These are phyloP conservation scores for Pythium myriotylum DNA, from an alignment of 352 stramenopile species.

Conservation along the genomic window DNA sequence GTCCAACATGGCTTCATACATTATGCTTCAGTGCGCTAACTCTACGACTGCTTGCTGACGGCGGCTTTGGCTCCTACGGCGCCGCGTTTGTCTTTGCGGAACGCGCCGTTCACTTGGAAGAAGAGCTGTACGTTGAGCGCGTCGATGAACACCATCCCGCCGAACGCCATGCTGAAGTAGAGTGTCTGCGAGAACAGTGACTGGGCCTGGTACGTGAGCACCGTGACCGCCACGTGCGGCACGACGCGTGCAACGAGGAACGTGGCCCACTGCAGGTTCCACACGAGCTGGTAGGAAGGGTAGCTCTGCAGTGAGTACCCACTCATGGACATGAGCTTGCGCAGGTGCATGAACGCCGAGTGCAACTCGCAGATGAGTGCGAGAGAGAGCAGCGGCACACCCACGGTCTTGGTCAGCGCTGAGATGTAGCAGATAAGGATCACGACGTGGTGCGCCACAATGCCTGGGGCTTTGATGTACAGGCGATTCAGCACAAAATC, in stretches of 20 bases:
- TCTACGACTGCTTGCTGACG: slow-evolving; percentile 15
- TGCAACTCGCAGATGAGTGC: slow-evolving; percentile 79
- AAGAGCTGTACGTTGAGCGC: slow-evolving; percentile 70
- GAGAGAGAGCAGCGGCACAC: slow-evolving; percentile 71
- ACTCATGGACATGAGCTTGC: slow-evolving; percentile 78
- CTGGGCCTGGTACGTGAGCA: slow-evolving; percentile 48
- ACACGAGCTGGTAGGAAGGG: slow-evolving; percentile 42
- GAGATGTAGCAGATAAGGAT: slow-evolving; percentile 84
- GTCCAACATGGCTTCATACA: slow-evolving; percentile 17
- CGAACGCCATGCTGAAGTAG: slow-evolving; percentile 76
- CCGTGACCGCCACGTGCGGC: slow-evolving; percentile 45
- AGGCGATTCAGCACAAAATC: slow-evolving; percentile 74
- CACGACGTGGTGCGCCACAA: slow-evolving; percentile 75
- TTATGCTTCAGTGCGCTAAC: too few species aligned
- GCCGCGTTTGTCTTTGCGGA: slow-evolving; percentile 40
- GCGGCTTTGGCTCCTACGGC: background rate
- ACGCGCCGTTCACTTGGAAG: slow-evolving; percentile 51
- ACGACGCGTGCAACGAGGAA: slow-evolving; percentile 50
- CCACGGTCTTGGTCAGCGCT: slow-evolving; percentile 69
- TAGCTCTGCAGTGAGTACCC: slow-evolving; percentile 40
- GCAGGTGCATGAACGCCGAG: slow-evolving; percentile 74
- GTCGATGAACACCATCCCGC: slow-evolving; percentile 78
- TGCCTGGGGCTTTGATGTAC: slow-evolving; percentile 71
- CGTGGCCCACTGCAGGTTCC: slow-evolving; percentile 56
- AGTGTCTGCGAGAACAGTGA: slow-evolving; percentile 40